Base-by-base conservation (phyloP, 352 stramenopile genomes). In the Phytophthora litchii region DNA sequence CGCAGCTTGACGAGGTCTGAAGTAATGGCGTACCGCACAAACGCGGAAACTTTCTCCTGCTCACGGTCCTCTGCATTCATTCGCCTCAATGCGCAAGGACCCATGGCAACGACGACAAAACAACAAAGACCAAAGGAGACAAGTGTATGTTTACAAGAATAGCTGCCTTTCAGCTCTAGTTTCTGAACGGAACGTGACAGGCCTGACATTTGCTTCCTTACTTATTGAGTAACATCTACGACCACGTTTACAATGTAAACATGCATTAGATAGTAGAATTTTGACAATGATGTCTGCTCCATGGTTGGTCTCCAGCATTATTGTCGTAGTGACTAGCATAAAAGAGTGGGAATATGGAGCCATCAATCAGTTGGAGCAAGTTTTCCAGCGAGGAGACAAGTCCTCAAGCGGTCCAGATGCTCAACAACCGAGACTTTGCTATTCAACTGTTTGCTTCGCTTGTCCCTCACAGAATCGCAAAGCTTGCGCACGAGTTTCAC, bases 321-420 rank as follows among this genome's bases (percentile, higher is more conserved):
- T 86, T 3, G 85, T 91, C 85, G 25, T 74, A 85, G 60, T 60
- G 85, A 91, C 80, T 91, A 88, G 83, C 82, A 90, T 60, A 92
- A 75, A 91, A 92, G 85, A 94, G 81, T 92, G 83, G 85, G 85
- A 94, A 94, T 94, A 94, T 94, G 87, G 83, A 92, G 85, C 85
- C 83, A 88, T 94, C 85, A 81, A 94, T 91, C 85, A 56, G 64
- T 60, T 80, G 85, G 85, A 93, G 83, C 83, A 91, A 58, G 45
- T 83, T 91, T 92, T 86, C 74, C 81, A 76, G 67, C 60, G 62
- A 76, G 60, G 55, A 17, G 45, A 66, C 32, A 74, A 16, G 42
- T 54, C 32, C 12, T 66, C 68, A 76, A 17, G 80, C 83, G 83
- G 83, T 93, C 81, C 73, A 72, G 20, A 60, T 91, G 85, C 84